These are phyloP conservation scores for Aspergillus intermedius DNA, from an alignment of 2,329 filamentous ascomycete genomes.

Conservation along the genomic window DNA sequence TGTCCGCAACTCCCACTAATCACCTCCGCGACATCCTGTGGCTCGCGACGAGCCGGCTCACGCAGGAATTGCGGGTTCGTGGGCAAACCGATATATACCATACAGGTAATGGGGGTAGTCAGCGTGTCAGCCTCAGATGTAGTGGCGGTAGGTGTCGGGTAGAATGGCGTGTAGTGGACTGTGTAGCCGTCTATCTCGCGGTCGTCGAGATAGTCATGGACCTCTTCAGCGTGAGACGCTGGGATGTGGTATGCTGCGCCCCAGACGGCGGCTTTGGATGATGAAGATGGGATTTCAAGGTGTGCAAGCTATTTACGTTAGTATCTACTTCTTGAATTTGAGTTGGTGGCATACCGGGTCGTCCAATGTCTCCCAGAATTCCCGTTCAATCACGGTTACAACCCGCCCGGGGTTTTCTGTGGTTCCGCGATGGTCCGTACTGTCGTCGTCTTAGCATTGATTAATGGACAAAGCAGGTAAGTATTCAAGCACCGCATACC, in stretches of 20 bases:
- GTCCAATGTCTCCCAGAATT: constrained; percentile 70
- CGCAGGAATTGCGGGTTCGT: constrained; percentile 82
- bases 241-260: constrained; percentile 86
- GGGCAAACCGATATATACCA: constrained; percentile 93
- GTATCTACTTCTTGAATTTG: not conserved
- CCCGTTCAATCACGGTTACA: constrained; percentile 80
- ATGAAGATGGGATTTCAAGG: constrained; percentile 16
- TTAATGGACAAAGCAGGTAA: not conserved
- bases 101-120: constrained; percentile 43
- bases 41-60: constrained; percentile 56
- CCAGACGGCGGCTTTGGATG: constrained; percentile 60
- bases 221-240: constrained; percentile 65
- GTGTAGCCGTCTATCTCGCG: constrained; percentile 96
- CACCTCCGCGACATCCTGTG: constrained; percentile 68
- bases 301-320: constrained; percentile 24
- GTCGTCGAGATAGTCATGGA: constrained; percentile 86
- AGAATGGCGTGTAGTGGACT: constrained; percentile 83
- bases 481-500: constrained; percentile 13
- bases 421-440: constrained; percentile 91
- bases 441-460: constrained; percentile 32
- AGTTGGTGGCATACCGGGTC: constrained; percentile 49
- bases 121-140: constrained; percentile 1
- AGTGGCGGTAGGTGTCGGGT: constrained; percentile 44
- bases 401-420: constrained; percentile 82
- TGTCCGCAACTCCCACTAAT: constrained; percentile 72